phyloP scores from a whole-genome alignment of 2,329 filamentous ascomycete species.

The Xylariaceae sp. region DNA sequence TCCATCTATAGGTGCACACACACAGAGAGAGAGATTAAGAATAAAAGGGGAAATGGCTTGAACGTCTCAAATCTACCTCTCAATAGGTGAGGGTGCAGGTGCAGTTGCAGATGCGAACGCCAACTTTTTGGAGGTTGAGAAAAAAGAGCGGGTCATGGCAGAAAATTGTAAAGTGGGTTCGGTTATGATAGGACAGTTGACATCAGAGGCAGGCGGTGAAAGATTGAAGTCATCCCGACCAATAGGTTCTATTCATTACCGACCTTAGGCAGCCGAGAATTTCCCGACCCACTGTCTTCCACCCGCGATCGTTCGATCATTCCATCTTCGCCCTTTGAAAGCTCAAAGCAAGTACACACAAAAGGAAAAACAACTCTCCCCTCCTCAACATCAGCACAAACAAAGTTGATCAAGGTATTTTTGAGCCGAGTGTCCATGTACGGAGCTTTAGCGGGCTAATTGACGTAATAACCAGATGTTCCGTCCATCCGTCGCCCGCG shows the following conservation, averaged over 20 bases:
- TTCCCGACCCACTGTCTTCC: conserved; percentile 14
- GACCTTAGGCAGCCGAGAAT: conserved; percentile 13
- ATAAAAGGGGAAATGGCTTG: neutral
- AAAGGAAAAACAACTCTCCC: conserved; percentile 12
- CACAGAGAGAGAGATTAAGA: neutral
- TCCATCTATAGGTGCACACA: neutral
- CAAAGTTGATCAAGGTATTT: conserved; percentile 25
- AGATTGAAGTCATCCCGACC: neutral
- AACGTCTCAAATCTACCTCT: neutral
- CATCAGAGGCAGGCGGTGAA: conserved; percentile 29
- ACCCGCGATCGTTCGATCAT: conserved; percentile 20
- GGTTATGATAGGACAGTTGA: conserved; percentile 12
- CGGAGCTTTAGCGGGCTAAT: conserved; percentile 40
- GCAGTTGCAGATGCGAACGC: conserved; percentile 5
- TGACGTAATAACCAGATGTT: conserved; percentile 74
- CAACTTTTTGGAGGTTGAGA: conserved; percentile 18
- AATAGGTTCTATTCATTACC: too few species aligned
- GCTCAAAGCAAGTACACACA: conserved; percentile 4
- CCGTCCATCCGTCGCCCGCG: conserved; percentile 67
- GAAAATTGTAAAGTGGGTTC: too few species aligned
- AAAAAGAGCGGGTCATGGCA: conserved; percentile 29
- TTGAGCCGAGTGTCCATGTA: neutral
- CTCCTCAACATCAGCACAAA: conserved; percentile 8
- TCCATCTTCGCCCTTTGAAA: conserved; percentile 12
- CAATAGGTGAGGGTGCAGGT: conserved; percentile 6